phyloP scores from a whole-genome alignment of 768 basidiomycete species.

The Xanthoconium stramineum region DNA sequence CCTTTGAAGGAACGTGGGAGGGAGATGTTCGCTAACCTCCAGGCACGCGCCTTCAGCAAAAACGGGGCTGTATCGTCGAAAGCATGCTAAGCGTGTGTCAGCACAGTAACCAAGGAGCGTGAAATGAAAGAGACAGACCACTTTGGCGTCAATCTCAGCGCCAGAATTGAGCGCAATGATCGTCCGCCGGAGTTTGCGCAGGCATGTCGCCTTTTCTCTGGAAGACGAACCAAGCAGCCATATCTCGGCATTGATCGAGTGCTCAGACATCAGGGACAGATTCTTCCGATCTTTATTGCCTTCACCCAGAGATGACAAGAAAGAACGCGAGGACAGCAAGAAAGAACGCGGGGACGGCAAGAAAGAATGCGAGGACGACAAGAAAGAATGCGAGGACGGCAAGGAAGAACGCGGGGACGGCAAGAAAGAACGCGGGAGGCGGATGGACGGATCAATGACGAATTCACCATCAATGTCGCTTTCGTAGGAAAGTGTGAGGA shows the following conservation, averaged over 20 bases:
- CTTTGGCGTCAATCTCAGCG: neutral
- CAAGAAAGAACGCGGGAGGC: conserved; percentile 37
- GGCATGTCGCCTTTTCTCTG: neutral
- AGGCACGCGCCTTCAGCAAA: neutral
- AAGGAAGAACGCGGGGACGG: conserved; percentile 38
- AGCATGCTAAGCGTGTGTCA: no score
- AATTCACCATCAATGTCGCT: conserved; percentile 28
- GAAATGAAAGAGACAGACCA: conserved; percentile 3
- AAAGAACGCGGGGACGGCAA: conserved; percentile 38
- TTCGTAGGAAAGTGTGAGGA: conserved; percentile 9
- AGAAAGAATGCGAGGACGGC: no score
- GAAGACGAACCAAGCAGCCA: conserved; percentile 27
- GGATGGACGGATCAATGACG: conserved; percentile 42
- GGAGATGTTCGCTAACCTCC: neutral
- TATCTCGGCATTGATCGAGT: conserved; percentile 37
- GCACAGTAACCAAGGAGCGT: no score
- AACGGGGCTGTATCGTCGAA: neutral
- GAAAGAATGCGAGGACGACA: conserved; percentile 31
- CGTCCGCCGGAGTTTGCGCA: conserved; percentile 12
- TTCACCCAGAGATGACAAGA: no score
- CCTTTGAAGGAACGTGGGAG: neutral
- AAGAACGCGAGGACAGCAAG: conserved; percentile 34
- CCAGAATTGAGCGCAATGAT: conserved; percentile 12
- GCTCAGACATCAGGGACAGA: conserved; percentile 31
- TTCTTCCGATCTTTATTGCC: conserved; percentile 42